Evolutionary conservation across 495 filamentous ascomycete genomes (phyloP).

Genomic region (Xylaria bambusicola): DNA sequence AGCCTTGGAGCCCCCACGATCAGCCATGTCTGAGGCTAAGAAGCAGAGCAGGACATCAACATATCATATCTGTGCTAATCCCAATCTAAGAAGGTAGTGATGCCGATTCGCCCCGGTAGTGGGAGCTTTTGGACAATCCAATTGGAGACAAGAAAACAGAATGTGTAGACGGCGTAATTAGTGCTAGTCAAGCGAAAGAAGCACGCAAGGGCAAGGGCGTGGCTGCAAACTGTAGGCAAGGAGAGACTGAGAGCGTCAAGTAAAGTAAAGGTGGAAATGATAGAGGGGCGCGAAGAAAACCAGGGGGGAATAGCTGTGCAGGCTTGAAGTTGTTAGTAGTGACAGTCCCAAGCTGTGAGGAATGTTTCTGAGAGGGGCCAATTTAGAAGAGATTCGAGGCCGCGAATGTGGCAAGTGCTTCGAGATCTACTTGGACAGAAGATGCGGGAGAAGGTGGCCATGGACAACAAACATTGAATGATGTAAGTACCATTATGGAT

Average conservation of each 20-base stretch:
- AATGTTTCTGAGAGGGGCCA: slow-evolving; percentile 11
- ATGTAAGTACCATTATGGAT: neutral
- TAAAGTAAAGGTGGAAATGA: neutral
- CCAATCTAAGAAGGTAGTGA: neutral
- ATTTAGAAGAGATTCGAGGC: neutral
- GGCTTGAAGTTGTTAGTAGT: neutral
- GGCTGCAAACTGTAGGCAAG: slow-evolving; percentile 8
- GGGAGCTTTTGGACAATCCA: neutral
- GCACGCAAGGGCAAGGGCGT: neutral
- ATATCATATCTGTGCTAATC: slow-evolving; percentile 22
- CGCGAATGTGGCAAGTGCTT: too few relatives aligned
- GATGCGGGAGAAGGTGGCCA: neutral
- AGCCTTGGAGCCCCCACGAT: slow-evolving; percentile 26
- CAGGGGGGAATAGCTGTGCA: neutral
- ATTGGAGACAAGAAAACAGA: neutral
- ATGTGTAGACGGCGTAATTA: neutral
- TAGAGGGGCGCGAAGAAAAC: neutral
- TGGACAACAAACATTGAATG: neutral
- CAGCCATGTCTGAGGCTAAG: slow-evolving; percentile 37
- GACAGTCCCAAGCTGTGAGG: neutral
- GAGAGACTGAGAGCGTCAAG: neutral
- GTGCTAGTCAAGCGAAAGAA: slow-evolving; percentile 10
- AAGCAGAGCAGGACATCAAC: slow-evolving; percentile 11
- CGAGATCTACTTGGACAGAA: too few relatives aligned
- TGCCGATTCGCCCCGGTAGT: neutral